These are phyloP conservation scores for Cytospora paraplurivora DNA, from an alignment of 2,329 filamentous ascomycete species.

Conservation along the genomic window DNA sequence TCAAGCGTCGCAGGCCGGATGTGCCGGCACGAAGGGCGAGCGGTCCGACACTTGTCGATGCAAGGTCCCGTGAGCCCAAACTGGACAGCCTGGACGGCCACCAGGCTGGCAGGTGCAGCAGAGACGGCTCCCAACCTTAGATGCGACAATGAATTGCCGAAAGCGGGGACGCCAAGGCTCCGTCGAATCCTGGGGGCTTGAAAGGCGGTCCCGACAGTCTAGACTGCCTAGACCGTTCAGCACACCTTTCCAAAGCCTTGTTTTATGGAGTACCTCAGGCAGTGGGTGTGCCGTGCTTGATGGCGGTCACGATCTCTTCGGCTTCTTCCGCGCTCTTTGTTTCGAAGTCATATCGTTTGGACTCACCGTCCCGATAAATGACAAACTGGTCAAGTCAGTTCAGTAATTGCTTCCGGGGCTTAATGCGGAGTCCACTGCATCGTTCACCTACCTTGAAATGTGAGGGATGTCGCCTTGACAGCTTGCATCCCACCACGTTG, in stretches of 20 bases:
- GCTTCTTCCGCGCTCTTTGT: constrained; percentile 72
- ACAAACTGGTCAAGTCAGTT: constrained; percentile 51
- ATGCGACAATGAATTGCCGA: constrained; percentile 3
- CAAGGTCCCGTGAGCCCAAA: neutral
- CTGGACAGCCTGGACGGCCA: neutral
- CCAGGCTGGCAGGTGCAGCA: neutral
- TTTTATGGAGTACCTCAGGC: constrained; percentile 43
- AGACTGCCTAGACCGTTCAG: constrained; percentile 26
- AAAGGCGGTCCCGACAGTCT: constrained; percentile 3
- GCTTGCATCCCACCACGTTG: constrained; percentile 80
- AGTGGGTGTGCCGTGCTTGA: constrained; percentile 74
- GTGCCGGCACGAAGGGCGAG: neutral
- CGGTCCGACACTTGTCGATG: neutral
- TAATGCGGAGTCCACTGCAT: neutral
- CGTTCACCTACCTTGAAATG: constrained; percentile 68
- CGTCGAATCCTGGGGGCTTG: neutral
- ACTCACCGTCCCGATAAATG: constrained; percentile 75
- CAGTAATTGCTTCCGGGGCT: neutral
- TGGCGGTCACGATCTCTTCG: constrained; percentile 75
- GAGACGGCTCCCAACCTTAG: neutral
- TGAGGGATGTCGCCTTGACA: constrained; percentile 76
- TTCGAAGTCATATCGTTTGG: constrained; percentile 84
- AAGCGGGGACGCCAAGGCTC: constrained; percentile 16
- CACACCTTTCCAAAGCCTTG: neutral
- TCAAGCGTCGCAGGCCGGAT: neutral